Evolutionary conservation across 129 eudicot species (phyloP).

Genomic region (Dittrichia graveolens): DNA sequence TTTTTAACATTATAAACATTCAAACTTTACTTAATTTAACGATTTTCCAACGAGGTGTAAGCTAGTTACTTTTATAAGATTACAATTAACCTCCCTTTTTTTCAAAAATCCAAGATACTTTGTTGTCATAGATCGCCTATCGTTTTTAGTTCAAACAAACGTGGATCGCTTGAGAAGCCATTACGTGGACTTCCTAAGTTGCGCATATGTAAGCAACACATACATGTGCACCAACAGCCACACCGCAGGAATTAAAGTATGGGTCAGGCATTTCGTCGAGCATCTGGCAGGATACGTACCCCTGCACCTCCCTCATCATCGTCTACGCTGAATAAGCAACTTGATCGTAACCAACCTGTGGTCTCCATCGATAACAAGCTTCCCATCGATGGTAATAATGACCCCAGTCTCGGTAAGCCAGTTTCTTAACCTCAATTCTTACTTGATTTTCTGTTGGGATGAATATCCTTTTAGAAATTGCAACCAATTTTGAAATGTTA

Average conservation of each 20-base stretch:
- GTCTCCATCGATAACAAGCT: constrained; percentile 34
- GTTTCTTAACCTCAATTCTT: constrained; percentile 20
- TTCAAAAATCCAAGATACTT: too few species aligned
- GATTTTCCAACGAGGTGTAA: too few species aligned
- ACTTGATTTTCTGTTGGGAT: constrained; percentile 6
- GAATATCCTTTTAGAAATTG: neutral
- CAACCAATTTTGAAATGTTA: neutral
- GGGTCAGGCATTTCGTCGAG: constrained; percentile 99
- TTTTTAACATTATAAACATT: too few species aligned
- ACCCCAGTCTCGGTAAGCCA: constrained; percentile 38
- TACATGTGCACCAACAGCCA: neutral
- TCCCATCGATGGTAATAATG: constrained; percentile 24
- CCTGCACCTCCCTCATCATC: constrained; percentile 50
- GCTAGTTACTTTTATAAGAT: too few species aligned
- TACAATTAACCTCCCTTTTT: too few species aligned
- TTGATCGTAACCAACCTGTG: constrained; percentile 46
- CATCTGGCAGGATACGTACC: constrained; percentile 76
- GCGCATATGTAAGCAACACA: constrained; percentile 26
- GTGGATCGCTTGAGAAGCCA: constrained; percentile 21
- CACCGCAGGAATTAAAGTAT: constrained; percentile 34
- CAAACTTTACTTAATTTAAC: too few species aligned
- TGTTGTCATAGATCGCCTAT: neutral
- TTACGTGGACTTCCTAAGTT: constrained; percentile 26
- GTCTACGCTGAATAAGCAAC: constrained; percentile 48
- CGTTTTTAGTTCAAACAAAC: neutral